Evolutionary conservation across 352 stramenopile genomes (phyloP).

Genomic region (Phytophthora meadii): DNA sequence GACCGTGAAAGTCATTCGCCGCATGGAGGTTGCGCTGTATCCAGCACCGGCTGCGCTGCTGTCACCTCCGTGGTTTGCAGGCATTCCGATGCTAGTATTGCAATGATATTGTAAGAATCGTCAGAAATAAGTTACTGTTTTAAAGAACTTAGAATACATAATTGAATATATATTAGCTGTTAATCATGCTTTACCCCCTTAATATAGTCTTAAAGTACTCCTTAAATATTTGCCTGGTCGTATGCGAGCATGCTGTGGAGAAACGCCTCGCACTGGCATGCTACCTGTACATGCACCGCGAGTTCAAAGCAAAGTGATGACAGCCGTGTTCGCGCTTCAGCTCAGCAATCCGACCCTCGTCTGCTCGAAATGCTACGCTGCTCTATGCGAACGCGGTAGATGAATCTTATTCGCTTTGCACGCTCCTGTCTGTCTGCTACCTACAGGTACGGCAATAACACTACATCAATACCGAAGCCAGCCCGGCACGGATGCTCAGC

Average conservation of each 20-base stretch:
- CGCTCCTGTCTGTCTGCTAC: background rate
- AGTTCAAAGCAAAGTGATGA: background rate
- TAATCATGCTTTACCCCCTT: too few species aligned
- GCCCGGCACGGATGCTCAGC: slow-evolving; percentile 1
- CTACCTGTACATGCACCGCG: too few species aligned
- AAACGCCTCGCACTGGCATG: background rate
- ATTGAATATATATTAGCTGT: too few species aligned
- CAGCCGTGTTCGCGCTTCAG: slow-evolving; percentile 2
- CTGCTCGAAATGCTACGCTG: slow-evolving; percentile 14
- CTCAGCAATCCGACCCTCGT: slow-evolving; percentile 25
- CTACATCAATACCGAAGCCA: slow-evolving; percentile 1
- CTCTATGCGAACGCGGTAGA: slow-evolving; percentile 8
- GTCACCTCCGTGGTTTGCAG: too few species aligned
- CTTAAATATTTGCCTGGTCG: too few species aligned
- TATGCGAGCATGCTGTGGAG: background rate
- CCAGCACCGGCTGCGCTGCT: background rate
- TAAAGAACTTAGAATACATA: too few species aligned
- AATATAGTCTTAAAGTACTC: too few species aligned
- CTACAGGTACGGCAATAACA: slow-evolving; percentile 4
- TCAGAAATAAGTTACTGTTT: too few species aligned
- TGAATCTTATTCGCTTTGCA: slow-evolving; percentile 28
- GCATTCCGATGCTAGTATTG: too few species aligned
- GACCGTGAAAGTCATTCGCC: background rate
- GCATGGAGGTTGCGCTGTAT: background rate
- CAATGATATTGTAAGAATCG: too few species aligned